Evolutionary conservation across 768 basidiomycete species (phyloP).

Genomic region (Auriscalpium orientale): DNA sequence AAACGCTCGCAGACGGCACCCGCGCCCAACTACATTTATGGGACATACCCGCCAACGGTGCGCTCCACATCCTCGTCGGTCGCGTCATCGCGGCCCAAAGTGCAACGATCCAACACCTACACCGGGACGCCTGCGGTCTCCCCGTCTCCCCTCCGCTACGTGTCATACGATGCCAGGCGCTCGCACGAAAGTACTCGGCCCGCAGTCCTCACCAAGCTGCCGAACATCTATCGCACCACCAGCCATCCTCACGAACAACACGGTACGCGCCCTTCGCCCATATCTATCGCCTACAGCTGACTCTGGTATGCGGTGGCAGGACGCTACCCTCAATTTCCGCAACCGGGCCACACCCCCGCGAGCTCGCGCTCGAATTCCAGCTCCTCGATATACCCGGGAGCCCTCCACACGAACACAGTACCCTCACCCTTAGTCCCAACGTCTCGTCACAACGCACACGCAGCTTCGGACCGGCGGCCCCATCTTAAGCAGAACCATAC

Average conservation of each 20-base stretch:
- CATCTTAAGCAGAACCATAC: conserved; percentile 39
- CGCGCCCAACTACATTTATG: conserved; percentile 20
- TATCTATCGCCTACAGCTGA: conserved; percentile 7
- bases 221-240: conserved; percentile 1
- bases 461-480: conserved; percentile 32
- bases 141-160: conserved; percentile 15
- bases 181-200: conserved; percentile 12
- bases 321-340: conserved; percentile 8
- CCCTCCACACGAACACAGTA: conserved; percentile 18
- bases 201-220: neutral
- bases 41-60: conserved; percentile 9
- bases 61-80: conserved; percentile 5
- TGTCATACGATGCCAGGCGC: conserved; percentile 14
- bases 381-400: conserved; percentile 38
- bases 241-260: conserved; percentile 3
- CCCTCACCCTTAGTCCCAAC: conserved; percentile 12
- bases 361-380: conserved; percentile 48
- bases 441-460: neutral
- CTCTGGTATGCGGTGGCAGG: conserved; percentile 14
- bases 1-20: conserved; percentile 35
- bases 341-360: conserved; percentile 24
- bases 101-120: conserved; percentile 7
- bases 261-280: conserved; percentile 17
- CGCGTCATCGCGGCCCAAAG: conserved; percentile 5
- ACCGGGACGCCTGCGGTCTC: conserved; percentile 10